Evolutionary conservation across 345 rosid genomes (phyloP).

Genomic region (Heritiera fomes): DNA sequence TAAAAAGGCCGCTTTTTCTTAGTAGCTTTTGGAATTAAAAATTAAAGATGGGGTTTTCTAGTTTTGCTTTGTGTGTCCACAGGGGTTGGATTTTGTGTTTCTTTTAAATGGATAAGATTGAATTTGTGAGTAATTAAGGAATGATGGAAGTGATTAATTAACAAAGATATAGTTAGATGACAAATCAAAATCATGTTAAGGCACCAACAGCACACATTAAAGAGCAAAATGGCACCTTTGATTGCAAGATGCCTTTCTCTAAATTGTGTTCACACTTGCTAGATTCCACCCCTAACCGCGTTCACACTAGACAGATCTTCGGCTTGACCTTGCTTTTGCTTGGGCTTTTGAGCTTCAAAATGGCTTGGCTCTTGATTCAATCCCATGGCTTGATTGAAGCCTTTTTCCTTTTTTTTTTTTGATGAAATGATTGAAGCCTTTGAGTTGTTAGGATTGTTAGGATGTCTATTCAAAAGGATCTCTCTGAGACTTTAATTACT

Average conservation of each 20-base stretch:
- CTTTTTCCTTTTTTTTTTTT: too few relatives aligned
- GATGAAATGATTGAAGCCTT: too few relatives aligned
- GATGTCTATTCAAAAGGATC: too few relatives aligned
- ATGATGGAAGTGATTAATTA: not conserved
- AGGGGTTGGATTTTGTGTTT: too few relatives aligned
- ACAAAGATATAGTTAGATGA: not conserved
- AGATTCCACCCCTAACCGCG: not conserved
- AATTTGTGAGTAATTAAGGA: conserved; percentile 1
- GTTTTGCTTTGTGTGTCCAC: too few relatives aligned
- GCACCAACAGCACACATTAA: not conserved
- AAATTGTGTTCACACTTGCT: conserved; percentile 1
- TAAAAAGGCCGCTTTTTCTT: too few relatives aligned
- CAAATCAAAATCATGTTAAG: not conserved
- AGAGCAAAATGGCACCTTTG: not conserved
- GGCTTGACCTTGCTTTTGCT: not conserved
- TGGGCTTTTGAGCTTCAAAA: not conserved
- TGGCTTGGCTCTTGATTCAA: not conserved
- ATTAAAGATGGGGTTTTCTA: too few relatives aligned
- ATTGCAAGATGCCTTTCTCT: not conserved
- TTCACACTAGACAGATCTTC: not conserved
- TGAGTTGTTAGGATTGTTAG: too few relatives aligned
- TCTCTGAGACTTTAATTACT: too few relatives aligned
- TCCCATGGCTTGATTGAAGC: not conserved
- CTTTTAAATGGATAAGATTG: not conserved
- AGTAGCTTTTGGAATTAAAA: not conserved